Conservation (phyloP, 441 rosid genomes). For the Adansonia grandidieri region DNA sequence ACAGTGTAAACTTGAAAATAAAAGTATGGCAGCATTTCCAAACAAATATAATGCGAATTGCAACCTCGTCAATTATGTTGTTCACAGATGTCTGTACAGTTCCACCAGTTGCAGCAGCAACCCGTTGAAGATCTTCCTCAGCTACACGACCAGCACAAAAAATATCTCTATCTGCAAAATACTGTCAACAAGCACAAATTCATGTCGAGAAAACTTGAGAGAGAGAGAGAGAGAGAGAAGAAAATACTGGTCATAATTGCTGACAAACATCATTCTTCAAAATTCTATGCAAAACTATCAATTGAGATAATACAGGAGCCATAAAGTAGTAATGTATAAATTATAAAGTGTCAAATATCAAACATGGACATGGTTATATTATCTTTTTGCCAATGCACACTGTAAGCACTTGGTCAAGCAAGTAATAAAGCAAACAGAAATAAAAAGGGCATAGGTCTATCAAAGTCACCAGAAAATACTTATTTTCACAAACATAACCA, state of each 20-base stretch:
- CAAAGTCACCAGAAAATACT: not conserved
- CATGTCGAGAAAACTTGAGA: not conserved
- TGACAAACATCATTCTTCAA: not conserved
- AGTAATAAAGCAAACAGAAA: not conserved
- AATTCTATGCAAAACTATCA: not conserved
- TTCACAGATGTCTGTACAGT: conserved; percentile 95
- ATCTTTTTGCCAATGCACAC: not conserved
- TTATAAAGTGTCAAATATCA: not conserved
- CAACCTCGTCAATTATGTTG: conserved; percentile 86
- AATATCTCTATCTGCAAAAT: conserved; percentile 98
- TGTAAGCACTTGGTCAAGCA: not conserved
- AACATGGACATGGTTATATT: not conserved
- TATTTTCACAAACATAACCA: conserved; percentile 1
- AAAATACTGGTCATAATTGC: not conserved
- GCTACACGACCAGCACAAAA: conserved; percentile 99
- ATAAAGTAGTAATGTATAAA: not conserved
- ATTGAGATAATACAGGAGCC: not conserved
- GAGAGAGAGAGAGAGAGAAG: not conserved
- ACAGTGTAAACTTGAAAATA: not conserved
- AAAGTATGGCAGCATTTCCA: conserved; percentile 14
- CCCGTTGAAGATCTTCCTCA: conserved; percentile 91
- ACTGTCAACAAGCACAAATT: conserved; percentile 54
- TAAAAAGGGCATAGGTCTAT: not conserved
- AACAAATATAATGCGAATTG: conserved; percentile 2
- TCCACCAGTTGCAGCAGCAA: conserved; percentile 98